Evolutionary conservation across 208 protist species (phyloP).

Genomic region (Trypanosoma theileri): DNA sequence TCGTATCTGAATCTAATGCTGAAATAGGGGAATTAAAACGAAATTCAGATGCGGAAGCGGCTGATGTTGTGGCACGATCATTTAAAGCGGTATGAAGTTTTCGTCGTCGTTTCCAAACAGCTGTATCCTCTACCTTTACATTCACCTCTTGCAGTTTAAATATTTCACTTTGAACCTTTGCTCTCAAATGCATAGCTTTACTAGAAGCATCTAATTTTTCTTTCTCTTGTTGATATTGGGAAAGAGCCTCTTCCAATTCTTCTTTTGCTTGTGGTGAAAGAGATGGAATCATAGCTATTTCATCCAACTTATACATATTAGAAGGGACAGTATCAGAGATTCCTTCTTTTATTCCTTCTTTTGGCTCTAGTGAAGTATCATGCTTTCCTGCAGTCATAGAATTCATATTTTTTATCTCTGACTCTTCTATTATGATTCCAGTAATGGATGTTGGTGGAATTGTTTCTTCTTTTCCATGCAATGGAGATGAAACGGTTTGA

Average conservation of each 20-base stretch:
- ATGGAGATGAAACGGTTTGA: too few species aligned
- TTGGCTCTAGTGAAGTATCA: background rate
- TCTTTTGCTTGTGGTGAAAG: constrained; percentile 14
- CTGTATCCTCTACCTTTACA: constrained; percentile 11
- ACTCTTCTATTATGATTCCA: too few species aligned
- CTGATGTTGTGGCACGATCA: background rate
- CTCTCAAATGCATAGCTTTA: constrained; percentile 14
- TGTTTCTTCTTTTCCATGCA: too few species aligned
- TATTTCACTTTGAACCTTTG: constrained; percentile 4
- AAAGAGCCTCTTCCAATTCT: constrained; percentile 9
- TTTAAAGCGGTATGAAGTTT: background rate
- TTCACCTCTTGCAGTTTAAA: constrained; percentile 10
- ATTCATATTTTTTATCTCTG: background rate
- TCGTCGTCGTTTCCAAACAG: constrained; percentile 10
- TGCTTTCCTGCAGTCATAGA: too few species aligned
- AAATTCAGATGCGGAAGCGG: background rate
- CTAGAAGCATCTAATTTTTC: constrained; percentile 11
- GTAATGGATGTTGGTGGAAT: too few species aligned
- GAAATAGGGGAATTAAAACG: background rate
- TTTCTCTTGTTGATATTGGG: constrained; percentile 12
- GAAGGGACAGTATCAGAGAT: background rate
- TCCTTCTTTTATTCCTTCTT: too few species aligned
- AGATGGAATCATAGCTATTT: background rate
- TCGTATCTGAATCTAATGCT: background rate
- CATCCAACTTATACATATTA: background rate